Percentiles rank a stretch among this genome's conserved stretches.
These are phyloP conservation scores for Verticillium alfalfae DNA, from an alignment of 2,329 filamentous ascomycete species.

Conservation along the genomic window DNA sequence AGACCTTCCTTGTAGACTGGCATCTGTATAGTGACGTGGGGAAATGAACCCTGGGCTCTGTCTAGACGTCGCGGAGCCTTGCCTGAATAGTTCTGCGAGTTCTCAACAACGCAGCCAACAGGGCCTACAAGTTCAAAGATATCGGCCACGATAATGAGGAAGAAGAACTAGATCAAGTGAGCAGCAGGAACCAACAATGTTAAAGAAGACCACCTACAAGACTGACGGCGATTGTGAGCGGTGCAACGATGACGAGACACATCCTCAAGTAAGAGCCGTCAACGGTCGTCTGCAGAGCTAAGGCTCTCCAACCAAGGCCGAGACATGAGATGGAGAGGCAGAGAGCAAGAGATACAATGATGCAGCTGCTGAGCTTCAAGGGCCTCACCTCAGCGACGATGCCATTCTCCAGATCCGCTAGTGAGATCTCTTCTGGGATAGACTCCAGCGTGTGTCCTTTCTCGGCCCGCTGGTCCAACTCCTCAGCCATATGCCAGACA, in stretches of 20 bases:
- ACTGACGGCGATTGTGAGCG: conserved; percentile 53
- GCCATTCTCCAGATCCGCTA: conserved; percentile 38
- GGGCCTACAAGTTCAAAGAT: conserved; percentile 41
- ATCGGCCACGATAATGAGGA: conserved; percentile 31
- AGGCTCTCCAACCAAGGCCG: conserved; percentile 47
- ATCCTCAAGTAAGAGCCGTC: conserved; percentile 49
- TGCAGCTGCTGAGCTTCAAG: conserved; percentile 47
- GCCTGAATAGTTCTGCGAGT: conserved; percentile 37
- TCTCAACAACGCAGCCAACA: conserved; percentile 32
- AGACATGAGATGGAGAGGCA: conserved; percentile 44
- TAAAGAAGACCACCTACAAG: conserved; percentile 18
- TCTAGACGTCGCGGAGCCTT: conserved; percentile 21
- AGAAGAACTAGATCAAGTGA: conserved; percentile 28
- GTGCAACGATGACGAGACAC: conserved; percentile 42
- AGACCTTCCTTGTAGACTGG: conserved; percentile 36
- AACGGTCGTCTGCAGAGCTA: conserved; percentile 47
- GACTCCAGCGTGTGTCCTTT: conserved; percentile 19
- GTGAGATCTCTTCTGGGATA: conserved; percentile 20
- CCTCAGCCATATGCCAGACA: conserved; percentile 45
- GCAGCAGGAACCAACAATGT: too few relatives aligned
- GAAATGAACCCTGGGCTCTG: conserved; percentile 17
- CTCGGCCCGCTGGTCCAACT: conserved; percentile 30
- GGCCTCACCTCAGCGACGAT: conserved; percentile 32
- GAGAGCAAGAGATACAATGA: conserved; percentile 46
- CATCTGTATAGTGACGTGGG: conserved; percentile 36